These are phyloP conservation scores for Leccinum cinnamomeum DNA, from an alignment of 1,284 basidiomycete species.

Conservation along the genomic window DNA sequence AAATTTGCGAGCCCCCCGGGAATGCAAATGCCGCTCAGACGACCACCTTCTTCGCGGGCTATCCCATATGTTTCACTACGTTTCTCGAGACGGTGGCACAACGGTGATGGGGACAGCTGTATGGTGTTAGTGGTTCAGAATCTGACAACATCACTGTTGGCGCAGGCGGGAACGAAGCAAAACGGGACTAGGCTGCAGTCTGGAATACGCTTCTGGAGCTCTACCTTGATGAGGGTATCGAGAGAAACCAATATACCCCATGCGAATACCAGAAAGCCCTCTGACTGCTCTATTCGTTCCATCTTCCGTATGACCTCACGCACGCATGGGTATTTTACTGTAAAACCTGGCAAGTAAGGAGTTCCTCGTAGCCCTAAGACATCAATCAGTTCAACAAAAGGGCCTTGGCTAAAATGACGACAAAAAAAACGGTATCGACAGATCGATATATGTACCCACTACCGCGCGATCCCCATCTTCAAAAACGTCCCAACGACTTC, in stretches of 20 bases:
- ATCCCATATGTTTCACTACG: slow-evolving; percentile 54
- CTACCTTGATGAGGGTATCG: slow-evolving; percentile 56
- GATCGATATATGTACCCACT: too few relatives aligned
- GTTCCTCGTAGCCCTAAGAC: too few relatives aligned
- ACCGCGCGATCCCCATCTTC: too few relatives aligned
- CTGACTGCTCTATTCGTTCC: slow-evolving; percentile 58
- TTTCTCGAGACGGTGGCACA: slow-evolving; percentile 90
- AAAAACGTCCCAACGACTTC: too few relatives aligned
- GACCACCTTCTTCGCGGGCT: slow-evolving; percentile 94
- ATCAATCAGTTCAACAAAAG: too few relatives aligned
- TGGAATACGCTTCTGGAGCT: slow-evolving; percentile 98
- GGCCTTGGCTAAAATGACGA: too few relatives aligned
- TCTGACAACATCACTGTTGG: slow-evolving; percentile 3
- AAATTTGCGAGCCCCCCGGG: slow-evolving; percentile 21
- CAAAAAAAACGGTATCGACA: too few relatives aligned
- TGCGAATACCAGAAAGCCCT: slow-evolving; percentile 56
- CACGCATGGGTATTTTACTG: slow-evolving; percentile 95
- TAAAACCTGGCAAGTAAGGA: too few relatives aligned
- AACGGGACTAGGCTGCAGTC: slow-evolving; percentile 78
- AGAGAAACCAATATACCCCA: slow-evolving; percentile 13
- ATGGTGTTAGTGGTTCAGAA: slow-evolving; percentile 31
- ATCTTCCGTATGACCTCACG: slow-evolving; percentile 83
- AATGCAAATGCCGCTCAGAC: slow-evolving; percentile 40
- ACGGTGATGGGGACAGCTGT: slow-evolving; percentile 81
- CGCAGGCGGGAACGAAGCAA: slow-evolving; percentile 51